These are phyloP conservation scores for Cladophialophora psammophila DNA, from an alignment of 2,329 filamentous ascomycete species.

Conservation along the genomic window DNA sequence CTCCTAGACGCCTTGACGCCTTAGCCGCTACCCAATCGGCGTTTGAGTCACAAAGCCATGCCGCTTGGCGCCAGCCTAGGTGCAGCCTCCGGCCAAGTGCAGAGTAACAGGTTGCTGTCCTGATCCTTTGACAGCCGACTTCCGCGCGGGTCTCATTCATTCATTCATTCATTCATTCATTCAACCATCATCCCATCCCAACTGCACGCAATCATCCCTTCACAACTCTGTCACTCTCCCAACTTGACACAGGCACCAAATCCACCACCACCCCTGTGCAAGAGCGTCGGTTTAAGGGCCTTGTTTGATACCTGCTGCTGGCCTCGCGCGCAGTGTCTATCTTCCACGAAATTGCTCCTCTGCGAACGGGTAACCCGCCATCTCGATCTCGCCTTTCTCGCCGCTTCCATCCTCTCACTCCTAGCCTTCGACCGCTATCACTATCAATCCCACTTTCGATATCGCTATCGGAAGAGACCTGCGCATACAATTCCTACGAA, in stretches of 20 bases:
- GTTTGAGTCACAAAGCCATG: neutral
- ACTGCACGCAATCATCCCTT: slow-evolving; percentile 23
- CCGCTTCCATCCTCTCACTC: neutral
- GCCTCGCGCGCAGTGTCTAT: slow-evolving; percentile 2
- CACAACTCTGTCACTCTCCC: slow-evolving; percentile 9
- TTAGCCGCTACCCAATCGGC: slow-evolving; percentile 20
- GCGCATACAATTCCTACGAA: neutral
- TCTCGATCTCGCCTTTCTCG: neutral
- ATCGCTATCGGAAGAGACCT: neutral
- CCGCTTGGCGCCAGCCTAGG: neutral
- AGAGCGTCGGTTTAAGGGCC: neutral
- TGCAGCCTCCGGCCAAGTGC: neutral
- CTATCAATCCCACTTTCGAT: neutral
- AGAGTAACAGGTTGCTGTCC: neutral
- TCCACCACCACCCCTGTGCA: neutral
- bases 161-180: neutral
- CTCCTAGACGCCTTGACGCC: neutral
- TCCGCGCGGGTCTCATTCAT: slow-evolving; percentile 32
- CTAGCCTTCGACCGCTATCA: neutral
- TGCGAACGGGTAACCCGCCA: slow-evolving; percentile 1
- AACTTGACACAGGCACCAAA: neutral
- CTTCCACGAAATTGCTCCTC: neutral
- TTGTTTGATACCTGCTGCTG: neutral
- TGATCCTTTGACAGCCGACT: slow-evolving; percentile 26
- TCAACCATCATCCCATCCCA: slow-evolving; percentile 23